phyloP scores from a whole-genome alignment of 305 asterid species.

The Lippia alba region DNA sequence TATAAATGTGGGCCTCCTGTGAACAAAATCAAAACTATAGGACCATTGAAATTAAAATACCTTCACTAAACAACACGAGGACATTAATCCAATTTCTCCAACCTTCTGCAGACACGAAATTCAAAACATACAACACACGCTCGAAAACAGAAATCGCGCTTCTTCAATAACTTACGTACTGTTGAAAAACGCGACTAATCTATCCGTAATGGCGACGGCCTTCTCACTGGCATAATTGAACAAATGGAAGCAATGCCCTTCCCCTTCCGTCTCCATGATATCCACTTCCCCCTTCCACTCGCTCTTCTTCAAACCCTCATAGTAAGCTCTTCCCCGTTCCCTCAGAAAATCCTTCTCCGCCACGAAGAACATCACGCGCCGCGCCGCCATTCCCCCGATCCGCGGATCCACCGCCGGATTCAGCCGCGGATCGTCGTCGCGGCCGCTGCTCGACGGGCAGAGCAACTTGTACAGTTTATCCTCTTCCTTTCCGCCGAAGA shows the following conservation, averaged over 20 bases:
- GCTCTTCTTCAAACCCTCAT: slow-evolving; percentile 52
- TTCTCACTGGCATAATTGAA: slow-evolving; percentile 28
- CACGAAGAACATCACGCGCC: slow-evolving; percentile 51
- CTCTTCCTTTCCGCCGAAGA: slow-evolving; percentile 48
- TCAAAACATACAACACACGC: background rate
- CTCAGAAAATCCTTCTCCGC: slow-evolving; percentile 56
- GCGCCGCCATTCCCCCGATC: slow-evolving; percentile 52
- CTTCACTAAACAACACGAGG: too few relatives aligned
- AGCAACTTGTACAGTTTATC: slow-evolving; percentile 47
- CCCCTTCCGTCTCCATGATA: slow-evolving; percentile 50
- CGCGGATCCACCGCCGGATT: slow-evolving; percentile 57
- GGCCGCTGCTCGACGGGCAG: slow-evolving; percentile 54
- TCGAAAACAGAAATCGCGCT: background rate
- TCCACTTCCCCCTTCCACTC: slow-evolving; percentile 58
- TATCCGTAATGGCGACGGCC: slow-evolving; percentile 41
- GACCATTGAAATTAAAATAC: too few relatives aligned
- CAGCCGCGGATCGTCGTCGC: slow-evolving; percentile 57
- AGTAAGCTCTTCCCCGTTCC: slow-evolving; percentile 43
- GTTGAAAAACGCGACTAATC: slow-evolving; percentile 32
- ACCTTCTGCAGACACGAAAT: background rate
- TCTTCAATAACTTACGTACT: background rate
- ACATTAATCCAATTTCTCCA: too few relatives aligned
- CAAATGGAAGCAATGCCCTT: slow-evolving; percentile 55
- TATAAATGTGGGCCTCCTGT: too few relatives aligned
- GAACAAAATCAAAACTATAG: too few relatives aligned